Evolutionary conservation across 1,139 yeast species (phyloP), one percentile per base, ranked within the genome.

Genomic region (Pichia sp.): DNA sequence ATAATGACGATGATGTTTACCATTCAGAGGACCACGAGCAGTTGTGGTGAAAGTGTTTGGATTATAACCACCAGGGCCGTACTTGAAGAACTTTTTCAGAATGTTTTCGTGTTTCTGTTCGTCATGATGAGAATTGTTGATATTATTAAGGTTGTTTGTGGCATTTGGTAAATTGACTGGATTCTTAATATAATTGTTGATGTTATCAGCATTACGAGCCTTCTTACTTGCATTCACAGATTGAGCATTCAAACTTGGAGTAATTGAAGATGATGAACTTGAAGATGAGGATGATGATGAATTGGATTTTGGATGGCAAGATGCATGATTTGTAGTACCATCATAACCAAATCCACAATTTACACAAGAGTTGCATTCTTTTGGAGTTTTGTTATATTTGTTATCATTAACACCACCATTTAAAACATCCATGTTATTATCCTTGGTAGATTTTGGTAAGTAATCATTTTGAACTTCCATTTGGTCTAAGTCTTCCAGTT

Each of bases 261-360:
- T 32, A 9, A 34, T 18, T 30, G 39, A 24, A 4, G 41, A 34
- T 3, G 40, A 35, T n/a, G 20, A 19, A n/a, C n/a, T n/a, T n/a
- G 28, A 20, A 2, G 17, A 4, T 6, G 12, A 2, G 9, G 34
- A 8, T 17, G 21, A 7, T n/a, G 44, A 42, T 15, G 42, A 24
- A 15, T 40, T 43, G 18, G 47, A 44, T 11, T 48, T 36, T 22
- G 42, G 18, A 45, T 31, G 18, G 17, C 34, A n/a, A 32, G 9
- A 34, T 22, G 44, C 19, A 45, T 31, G 18, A 32, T n/a, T 8
- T 10, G 9, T 32, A n/a, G 21, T 38, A 11, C 28, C 28, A 12
- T 50, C 52, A 28, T 40, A 47, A 21, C 63, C 63, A 45, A 50
- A 59, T 7, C 63, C 64, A 51, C 65, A 61, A n/a, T 51, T 49